These are phyloP conservation scores for Venturia effusa DNA, from an alignment of 2,329 filamentous ascomycete species.

Conservation along the genomic window DNA sequence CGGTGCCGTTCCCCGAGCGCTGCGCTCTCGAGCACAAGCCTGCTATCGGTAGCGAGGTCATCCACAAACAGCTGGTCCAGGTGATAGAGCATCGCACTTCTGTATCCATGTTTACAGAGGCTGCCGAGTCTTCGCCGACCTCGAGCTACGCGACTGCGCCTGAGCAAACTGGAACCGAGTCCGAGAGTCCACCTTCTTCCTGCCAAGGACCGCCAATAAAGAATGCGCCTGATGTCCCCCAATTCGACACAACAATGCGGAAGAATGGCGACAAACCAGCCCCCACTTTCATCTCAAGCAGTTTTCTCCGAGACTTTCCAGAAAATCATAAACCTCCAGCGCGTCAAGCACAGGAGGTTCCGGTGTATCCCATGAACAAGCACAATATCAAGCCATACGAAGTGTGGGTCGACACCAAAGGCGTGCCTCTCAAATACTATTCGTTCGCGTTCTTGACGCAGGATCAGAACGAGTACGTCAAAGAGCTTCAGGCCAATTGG, in stretches of 20 bases:
- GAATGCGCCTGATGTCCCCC: neutral
- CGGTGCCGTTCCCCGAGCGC: neutral
- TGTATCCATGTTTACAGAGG: neutral
- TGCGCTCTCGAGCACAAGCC: neutral
- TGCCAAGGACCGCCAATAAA: neutral
- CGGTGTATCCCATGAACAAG: neutral
- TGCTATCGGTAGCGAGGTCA: neutral
- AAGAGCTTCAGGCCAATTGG: neutral
- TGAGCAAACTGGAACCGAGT: neutral
- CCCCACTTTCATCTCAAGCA: neutral
- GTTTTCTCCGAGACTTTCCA: neutral
- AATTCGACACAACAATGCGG: too few species aligned
- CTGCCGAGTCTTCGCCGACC: neutral
- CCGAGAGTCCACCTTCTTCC: neutral
- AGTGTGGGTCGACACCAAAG: neutral
- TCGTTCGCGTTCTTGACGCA: neutral
- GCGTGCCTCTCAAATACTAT: neutral
- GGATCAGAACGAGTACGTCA: neutral
- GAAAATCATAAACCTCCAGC: neutral
- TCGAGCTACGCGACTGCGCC: neutral
- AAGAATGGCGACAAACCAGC: neutral
- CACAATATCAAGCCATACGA: neutral
- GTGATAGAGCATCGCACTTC: neutral
- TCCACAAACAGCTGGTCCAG: neutral
- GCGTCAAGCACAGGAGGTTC: neutral